A percentile compares a stretch with the other conserved stretches of the same genome.
phyloP scores from a whole-genome alignment of 768 basidiomycete genomes.

The Epithele typhae region DNA sequence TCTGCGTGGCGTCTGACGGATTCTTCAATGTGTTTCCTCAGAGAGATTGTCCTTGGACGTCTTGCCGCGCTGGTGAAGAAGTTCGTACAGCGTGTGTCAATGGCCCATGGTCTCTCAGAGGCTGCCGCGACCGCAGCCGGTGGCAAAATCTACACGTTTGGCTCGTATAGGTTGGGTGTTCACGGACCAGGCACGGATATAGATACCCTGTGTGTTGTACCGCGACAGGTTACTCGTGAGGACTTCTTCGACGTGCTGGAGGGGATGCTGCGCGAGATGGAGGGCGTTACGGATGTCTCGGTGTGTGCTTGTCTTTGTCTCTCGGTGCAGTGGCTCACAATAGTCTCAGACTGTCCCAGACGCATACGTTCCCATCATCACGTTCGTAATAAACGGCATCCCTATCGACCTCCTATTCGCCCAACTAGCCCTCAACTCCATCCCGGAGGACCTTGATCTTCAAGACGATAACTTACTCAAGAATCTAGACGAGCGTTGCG shows the following conservation, averaged over 20 bases:
- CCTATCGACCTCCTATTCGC: conserved; percentile 95
- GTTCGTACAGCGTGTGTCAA: conserved; percentile 82
- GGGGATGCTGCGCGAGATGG: conserved; percentile 76
- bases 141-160: conserved; percentile 98
- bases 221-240: conserved; percentile 91
- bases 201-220: conserved; percentile 94
- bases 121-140: conserved; percentile 84
- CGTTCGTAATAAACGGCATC: conserved; percentile 87
- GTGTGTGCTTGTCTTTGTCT: conserved; percentile 49
- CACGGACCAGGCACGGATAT: conserved; percentile 96
- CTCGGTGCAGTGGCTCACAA: neutral
- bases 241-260: conserved; percentile 94
- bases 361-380: conserved; percentile 95
- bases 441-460: conserved; percentile 89
- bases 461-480: conserved; percentile 87
- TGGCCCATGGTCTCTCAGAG: conserved; percentile 82
- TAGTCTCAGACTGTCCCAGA: conserved; percentile 87
- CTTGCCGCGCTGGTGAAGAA: conserved; percentile 87
- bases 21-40: conserved; percentile 29
- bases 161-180: conserved; percentile 95
- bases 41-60: conserved; percentile 90
- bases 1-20: neutral
- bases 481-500: conserved; percentile 90
- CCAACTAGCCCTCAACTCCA: conserved; percentile 76
- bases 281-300: conserved; percentile 84